Percentiles rank a stretch among this genome's conserved stretches.
phyloP scores from a whole-genome alignment of 305 asterid genomes.

The Fraxinus ornus region DNA sequence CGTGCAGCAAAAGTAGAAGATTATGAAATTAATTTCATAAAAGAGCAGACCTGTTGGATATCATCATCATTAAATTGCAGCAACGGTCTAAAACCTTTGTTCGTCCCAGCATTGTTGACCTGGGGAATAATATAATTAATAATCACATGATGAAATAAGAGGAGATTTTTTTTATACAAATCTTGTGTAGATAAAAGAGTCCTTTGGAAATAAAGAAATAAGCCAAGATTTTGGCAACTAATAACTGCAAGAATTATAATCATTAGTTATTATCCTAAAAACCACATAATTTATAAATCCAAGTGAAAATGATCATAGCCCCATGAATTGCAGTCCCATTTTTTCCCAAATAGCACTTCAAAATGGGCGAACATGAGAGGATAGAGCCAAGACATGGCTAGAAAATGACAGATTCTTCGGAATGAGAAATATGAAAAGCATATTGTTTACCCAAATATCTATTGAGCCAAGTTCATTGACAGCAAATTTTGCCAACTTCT shows the following conservation, averaged over 20 bases:
- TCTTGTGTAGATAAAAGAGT: not conserved
- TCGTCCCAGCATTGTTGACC: conserved; percentile 96
- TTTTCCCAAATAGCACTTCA: not conserved
- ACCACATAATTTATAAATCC: not conserved
- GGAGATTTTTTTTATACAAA: not conserved
- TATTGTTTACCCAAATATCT: conserved; percentile 76
- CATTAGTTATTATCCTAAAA: not conserved
- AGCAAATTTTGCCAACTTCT: conserved; percentile 63
- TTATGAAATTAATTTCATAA: not conserved
- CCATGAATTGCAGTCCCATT: not conserved
- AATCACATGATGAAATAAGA: conserved; percentile 15
- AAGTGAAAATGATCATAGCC: not conserved
- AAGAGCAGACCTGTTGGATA: conserved; percentile 67
- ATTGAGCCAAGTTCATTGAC: conserved; percentile 63
- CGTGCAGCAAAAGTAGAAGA: not conserved
- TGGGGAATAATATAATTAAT: conserved; percentile 31
- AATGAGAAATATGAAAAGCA: not conserved
- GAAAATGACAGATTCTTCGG: not conserved
- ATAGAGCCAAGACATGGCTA: not conserved
- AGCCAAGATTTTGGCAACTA: not conserved
- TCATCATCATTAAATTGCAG: conserved; percentile 78
- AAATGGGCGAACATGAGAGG: not conserved
- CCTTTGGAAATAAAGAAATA: not conserved
- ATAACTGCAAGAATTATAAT: not conserved
- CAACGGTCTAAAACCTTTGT: conserved; percentile 96